A percentile compares a stretch with the other conserved stretches of the same genome.
Evolutionary conservation across 495 filamentous ascomycete genomes (phyloP).

Genomic region (Penicillium roqueforti): DNA sequence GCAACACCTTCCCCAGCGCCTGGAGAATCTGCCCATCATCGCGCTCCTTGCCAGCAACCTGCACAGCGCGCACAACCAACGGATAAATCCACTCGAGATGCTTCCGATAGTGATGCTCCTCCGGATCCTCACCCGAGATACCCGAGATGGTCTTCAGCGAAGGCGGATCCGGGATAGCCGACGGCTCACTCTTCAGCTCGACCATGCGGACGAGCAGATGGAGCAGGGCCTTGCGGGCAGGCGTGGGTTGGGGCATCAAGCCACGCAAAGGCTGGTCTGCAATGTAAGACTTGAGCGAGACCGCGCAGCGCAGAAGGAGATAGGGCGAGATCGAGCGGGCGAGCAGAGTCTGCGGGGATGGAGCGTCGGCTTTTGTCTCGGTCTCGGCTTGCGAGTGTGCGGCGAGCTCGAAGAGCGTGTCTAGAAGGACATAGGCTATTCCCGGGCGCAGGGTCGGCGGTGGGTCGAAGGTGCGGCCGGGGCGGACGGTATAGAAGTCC

Average conservation of each 20-base stretch:
- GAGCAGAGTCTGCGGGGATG: conserved; percentile 49
- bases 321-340: conserved; percentile 77
- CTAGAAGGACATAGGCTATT: conserved; percentile 76
- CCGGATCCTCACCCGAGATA: conserved; percentile 9
- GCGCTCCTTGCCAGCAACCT: conserved; percentile 60
- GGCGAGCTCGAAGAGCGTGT: conserved; percentile 75
- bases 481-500: conserved; percentile 59
- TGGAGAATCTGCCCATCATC: conserved; percentile 55
- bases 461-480: conserved; percentile 67
- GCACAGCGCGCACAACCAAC: conserved; percentile 65
- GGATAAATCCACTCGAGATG: conserved; percentile 82
- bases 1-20: conserved; percentile 62
- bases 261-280: conserved; percentile 91
- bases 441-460: conserved; percentile 57
- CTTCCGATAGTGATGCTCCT: conserved; percentile 44
- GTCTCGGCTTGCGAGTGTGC: conserved; percentile 34
- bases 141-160: conserved; percentile 42
- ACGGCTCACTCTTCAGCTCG: conserved; percentile 62
- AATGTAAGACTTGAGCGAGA: conserved; percentile 76
- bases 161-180: conserved; percentile 62
- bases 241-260: conserved; percentile 83
- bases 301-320: conserved; percentile 73
- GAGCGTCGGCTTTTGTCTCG: conserved; percentile 4
- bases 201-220: conserved; percentile 64
- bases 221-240: conserved; percentile 72